Evolutionary conservation across 306 rosid genomes (phyloP).

Genomic region (Myrica gale): DNA sequence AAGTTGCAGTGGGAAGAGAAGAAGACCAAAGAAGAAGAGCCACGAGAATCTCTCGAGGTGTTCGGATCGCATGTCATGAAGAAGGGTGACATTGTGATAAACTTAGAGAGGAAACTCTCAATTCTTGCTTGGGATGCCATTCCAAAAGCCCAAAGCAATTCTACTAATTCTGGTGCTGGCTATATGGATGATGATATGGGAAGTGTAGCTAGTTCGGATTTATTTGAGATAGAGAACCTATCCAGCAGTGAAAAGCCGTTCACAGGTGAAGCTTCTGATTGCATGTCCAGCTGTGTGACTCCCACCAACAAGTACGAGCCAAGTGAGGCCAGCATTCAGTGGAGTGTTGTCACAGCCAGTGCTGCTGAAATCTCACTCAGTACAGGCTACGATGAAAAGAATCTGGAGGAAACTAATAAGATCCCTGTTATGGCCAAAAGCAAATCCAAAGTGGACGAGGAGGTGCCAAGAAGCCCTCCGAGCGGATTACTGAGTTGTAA

Average conservation of each 20-base stretch:
- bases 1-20: constrained; percentile 13
- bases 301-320: constrained; percentile 32
- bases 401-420: neutral
- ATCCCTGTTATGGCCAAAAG: neutral
- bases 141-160: constrained; percentile 34
- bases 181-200: constrained; percentile 30
- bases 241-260: constrained; percentile 16
- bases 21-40: constrained; percentile 21
- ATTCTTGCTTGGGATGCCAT: constrained; percentile 50
- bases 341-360: constrained; percentile 40
- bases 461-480: constrained; percentile 18
- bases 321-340: constrained; percentile 41
- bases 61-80: constrained; percentile 35
- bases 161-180: constrained; percentile 5
- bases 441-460: constrained; percentile 16
- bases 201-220: constrained; percentile 53
- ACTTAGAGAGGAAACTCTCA: constrained; percentile 45
- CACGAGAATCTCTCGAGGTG: constrained; percentile 40
- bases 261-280: constrained; percentile 29
- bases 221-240: constrained; percentile 51
- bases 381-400: constrained; percentile 34
- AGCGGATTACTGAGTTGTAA: constrained; percentile 30
- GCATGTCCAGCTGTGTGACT: constrained; percentile 27
- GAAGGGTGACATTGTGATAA: constrained; percentile 25
- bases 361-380: constrained; percentile 17